Conservation (phyloP, 2,329 filamentous ascomycete genomes). For the Alternaria sp. region DNA sequence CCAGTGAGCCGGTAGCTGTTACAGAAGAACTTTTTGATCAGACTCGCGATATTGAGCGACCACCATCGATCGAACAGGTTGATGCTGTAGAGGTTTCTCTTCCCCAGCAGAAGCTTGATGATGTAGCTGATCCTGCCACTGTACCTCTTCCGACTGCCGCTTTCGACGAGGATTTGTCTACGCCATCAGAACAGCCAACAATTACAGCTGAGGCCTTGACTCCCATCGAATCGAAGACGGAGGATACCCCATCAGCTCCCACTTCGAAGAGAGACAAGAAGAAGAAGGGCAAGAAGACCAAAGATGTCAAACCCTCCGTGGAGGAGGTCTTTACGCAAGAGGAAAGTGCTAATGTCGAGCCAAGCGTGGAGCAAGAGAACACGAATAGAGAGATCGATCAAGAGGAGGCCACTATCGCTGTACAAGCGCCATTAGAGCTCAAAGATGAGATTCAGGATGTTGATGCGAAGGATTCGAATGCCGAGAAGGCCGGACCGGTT, state of each 20-base stretch:
- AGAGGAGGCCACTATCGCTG: neutral
- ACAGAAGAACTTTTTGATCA: neutral
- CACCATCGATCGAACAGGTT: neutral
- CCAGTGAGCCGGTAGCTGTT: neutral
- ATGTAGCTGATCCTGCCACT: slow-evolving; percentile 2
- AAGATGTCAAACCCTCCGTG: slow-evolving; percentile 15
- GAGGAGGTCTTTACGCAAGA: slow-evolving; percentile 9
- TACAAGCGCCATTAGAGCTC: neutral
- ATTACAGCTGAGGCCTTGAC: neutral
- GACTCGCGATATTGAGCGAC: neutral
- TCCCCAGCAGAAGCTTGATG: neutral
- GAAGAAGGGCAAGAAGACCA: slow-evolving; percentile 35
- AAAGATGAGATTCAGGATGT: neutral
- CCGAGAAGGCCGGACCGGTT: neutral
- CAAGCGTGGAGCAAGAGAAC: neutral
- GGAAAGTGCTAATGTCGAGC: neutral
- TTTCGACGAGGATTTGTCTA: slow-evolving; percentile 3
- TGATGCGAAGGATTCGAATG: neutral
- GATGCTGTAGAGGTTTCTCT: neutral
- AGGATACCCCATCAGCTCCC: slow-evolving; percentile 12
- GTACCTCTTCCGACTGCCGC: slow-evolving; percentile 10
- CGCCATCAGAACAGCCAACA: neutral
- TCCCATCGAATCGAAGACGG: neutral
- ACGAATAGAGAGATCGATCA: neutral
- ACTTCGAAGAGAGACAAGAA: slow-evolving; percentile 30